Percentiles rank a stretch among this genome's conserved stretches.
Conservation (phyloP, 2,329 filamentous ascomycete species). For the Aspergillus uvarum region DNA sequence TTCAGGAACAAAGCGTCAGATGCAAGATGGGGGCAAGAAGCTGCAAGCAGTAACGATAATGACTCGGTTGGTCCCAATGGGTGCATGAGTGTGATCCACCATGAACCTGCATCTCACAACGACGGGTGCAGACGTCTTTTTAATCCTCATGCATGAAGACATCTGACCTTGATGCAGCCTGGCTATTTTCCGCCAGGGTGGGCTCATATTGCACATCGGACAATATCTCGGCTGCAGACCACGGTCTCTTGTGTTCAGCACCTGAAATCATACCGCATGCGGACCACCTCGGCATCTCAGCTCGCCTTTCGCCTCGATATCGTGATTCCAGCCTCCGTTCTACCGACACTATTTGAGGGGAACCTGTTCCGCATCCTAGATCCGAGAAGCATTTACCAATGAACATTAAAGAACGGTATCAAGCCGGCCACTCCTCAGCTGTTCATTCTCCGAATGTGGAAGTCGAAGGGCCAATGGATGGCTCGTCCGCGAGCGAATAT, state of each 20-base stretch:
- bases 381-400: constrained; percentile 20
- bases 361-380: constrained; percentile 11
- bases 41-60: not conserved
- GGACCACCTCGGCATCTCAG: constrained; percentile 11
- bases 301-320: constrained; percentile 6
- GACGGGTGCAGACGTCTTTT: constrained; percentile 19
- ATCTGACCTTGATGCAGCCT: constrained; percentile 11
- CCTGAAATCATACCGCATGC: constrained; percentile 11
- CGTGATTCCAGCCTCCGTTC: not conserved
- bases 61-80: not conserved
- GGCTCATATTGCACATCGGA: constrained; percentile 17
- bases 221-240: constrained; percentile 10
- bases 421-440: constrained; percentile 15
- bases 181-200: constrained; percentile 19
- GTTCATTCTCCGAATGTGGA: constrained; percentile 16
- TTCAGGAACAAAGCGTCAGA: not conserved
- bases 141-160: constrained; percentile 19
- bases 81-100: constrained; percentile 7
- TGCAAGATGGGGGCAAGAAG: not conserved
- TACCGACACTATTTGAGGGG: constrained; percentile 11
- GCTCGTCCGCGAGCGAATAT: constrained; percentile 3
- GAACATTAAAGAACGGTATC: constrained; percentile 13
- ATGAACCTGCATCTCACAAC: constrained; percentile 5
- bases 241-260: constrained; percentile 6
- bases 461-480: constrained; percentile 18